Evolutionary conservation across 164 flowering plant species (phyloP), one percentile per base, ranked within the genome.

Genomic region (Chloranthus sessilifolius): DNA sequence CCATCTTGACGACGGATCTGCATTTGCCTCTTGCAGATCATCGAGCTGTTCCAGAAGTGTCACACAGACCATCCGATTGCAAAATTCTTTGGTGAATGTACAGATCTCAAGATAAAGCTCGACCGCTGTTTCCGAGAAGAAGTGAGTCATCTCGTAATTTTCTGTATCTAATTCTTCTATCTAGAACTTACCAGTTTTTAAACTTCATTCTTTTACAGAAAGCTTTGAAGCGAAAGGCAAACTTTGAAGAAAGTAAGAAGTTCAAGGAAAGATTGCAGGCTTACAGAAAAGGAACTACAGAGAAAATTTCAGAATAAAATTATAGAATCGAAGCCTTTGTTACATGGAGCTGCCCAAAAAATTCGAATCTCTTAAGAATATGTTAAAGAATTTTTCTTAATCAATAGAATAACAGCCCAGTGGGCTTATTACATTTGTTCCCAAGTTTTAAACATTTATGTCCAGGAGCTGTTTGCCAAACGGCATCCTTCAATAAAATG

Each of bases 101-200:
- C 95, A 30, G 81, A 83, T 36, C 79, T 89, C 45, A 94, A 94
- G 63, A 75, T 89, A 64, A 83, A 84, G 72, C 92, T 89, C 19
- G 99, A 87, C 54, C 79, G 70, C 5, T 88, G 98, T 67, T 91
- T 91, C 61, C 71, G 90, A 10, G 72, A 80, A 54, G 98, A 91
- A 67, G 97, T 83, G 62, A 64, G 86, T 56, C 42, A n/a, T n/a
- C n/a, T n/a, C n/a, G 8, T 43, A n/a, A 28, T 7, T 21, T 33
- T 43, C n/a, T 21, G 7, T 1, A 20, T 11, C 31, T 45, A 42
- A 25, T 11, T n/a, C n/a, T n/a, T n/a, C n/a, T 42, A 3, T 5
- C 46, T 16, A 7, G 15, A 26, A 47, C 50, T 47, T 2, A 47
- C 11, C 16, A 16, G 7, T 23, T 8, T 6, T 12, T 43, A 7